Percentiles rank a stretch among this genome's conserved stretches.
Evolutionary conservation across 2,329 filamentous ascomycete species (phyloP).

Genomic region (Phyllosticta capitalensis): DNA sequence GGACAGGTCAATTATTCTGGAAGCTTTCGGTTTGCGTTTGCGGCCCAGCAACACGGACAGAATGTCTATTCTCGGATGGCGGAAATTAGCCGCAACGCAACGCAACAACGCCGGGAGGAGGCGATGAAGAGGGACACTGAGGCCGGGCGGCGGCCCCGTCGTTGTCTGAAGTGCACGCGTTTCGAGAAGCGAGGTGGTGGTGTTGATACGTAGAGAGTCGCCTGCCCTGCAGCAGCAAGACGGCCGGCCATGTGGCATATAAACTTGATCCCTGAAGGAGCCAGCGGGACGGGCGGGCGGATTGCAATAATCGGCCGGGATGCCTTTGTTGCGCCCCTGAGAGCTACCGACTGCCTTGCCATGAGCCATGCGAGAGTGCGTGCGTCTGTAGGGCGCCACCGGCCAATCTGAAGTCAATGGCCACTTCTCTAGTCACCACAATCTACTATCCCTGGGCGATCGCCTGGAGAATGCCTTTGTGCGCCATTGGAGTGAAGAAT

Average conservation of each 20-base stretch:
- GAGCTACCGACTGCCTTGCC: not conserved
- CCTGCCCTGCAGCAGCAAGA: not conserved
- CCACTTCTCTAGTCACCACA: too few relatives aligned
- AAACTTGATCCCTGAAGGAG: constrained; percentile 3
- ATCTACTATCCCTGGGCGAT: too few relatives aligned
- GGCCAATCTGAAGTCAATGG: too few relatives aligned
- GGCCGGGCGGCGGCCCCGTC: not conserved
- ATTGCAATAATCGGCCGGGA: not conserved
- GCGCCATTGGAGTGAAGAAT: not conserved
- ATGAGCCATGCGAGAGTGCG: too few relatives aligned
- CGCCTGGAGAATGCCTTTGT: too few relatives aligned
- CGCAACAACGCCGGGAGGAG: not conserved
- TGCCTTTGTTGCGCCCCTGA: not conserved
- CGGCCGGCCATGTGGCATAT: not conserved
- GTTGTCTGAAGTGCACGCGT: not conserved
- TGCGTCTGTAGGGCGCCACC: not conserved
- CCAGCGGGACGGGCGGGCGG: constrained; percentile 7
- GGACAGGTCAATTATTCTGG: not conserved
- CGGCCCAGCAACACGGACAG: not conserved
- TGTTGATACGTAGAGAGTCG: not conserved
- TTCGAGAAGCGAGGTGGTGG: not conserved
- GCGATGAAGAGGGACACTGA: not conserved
- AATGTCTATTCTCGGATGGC: not conserved
- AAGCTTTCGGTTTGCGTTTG: not conserved
- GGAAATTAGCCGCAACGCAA: not conserved